Percentiles rank a stretch among this genome's conserved stretches.
These are phyloP conservation scores for Leccinum subtestaceum DNA, from an alignment of 768 basidiomycete species.

Conservation along the genomic window DNA sequence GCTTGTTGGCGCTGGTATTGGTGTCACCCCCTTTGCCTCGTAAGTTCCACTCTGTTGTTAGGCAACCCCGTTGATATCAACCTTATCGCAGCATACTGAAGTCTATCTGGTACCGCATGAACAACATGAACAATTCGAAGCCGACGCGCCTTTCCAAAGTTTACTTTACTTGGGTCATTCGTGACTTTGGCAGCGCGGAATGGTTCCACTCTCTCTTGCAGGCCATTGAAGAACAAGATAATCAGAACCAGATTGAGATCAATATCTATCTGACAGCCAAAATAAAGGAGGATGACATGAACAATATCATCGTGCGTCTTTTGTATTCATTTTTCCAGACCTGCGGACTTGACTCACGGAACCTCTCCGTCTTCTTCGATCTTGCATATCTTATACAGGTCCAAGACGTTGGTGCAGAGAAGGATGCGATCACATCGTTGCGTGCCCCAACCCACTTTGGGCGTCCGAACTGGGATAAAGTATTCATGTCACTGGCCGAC, in stretches of 20 bases:
- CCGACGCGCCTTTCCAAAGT: conserved; percentile 86
- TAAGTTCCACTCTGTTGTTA: conserved; percentile 39
- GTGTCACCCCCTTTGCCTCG: conserved; percentile 95
- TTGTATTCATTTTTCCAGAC: neutral
- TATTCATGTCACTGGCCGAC: conserved; percentile 69
- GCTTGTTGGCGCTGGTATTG: conserved; percentile 92
- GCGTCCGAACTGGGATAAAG: conserved; percentile 80
- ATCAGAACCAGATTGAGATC: conserved; percentile 83
- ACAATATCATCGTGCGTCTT: conserved; percentile 75
- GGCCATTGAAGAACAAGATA: conserved; percentile 92
- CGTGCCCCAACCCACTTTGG: conserved; percentile 93
- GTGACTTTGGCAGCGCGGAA: conserved; percentile 84
- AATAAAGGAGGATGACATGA: conserved; percentile 90
- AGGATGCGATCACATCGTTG: conserved; percentile 86
- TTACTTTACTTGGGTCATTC: conserved; percentile 95
- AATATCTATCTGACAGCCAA: conserved; percentile 91
- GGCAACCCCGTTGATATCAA: conserved; percentile 2
- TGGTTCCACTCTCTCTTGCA: conserved; percentile 94
- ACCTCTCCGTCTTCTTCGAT: neutral
- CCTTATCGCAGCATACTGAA: conserved; percentile 64
- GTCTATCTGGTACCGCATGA: conserved; percentile 96
- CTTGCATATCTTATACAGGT: conserved; percentile 38
- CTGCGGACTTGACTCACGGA: conserved; percentile 1
- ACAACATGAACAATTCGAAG: conserved; percentile 71
- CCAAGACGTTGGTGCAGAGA: conserved; percentile 90